Evolutionary conservation across 345 rosid genomes (phyloP), one percentile per base, ranked within the genome.

Genomic region (Citrus glauca): DNA sequence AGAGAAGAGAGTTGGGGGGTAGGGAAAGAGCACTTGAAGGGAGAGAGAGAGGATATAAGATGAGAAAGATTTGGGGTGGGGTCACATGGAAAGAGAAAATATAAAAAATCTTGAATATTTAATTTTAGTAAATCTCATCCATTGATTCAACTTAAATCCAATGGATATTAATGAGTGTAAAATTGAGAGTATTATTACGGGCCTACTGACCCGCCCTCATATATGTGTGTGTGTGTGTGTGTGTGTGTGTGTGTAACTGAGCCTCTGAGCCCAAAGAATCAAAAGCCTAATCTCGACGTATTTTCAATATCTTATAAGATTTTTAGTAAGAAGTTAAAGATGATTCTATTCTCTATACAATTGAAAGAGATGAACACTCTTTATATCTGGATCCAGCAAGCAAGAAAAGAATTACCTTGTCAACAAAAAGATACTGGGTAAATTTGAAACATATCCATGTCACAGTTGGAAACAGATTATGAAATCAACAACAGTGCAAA

Each of bases 341-440:
- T 6, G 37, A 28, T 48, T 73, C 0, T 22, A 59, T 48, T 27
- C 60, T 42, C 38, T 74, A 63, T 22, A 63, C 48, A 74, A 63
- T 45, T 74, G 10, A 48, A 63, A 28, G 68, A 10, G 60, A 48
- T 2, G 17, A 33, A 11, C 14, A 65, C 32, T 75, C 5, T 45
- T 35, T 56, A 62, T 9, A 71, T 33, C 64, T 71, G 40, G 56
- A 55, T 71, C 73, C 64, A 71, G 62, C 7, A 71, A 53, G 42
- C n/a, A 4, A 32, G 57, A 42, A 33, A 25, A 73, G 28, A 74
- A 27, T 10, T 62, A 42, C 28, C 59, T 20, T 74, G 7, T 35
- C 45, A 45, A n/a, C 33, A 32, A 35, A 60, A 64, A 20, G 60
- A 32, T n/a, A 50, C 7, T 19, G 24, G 35, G 17, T 11, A n/a